These are phyloP conservation scores for Arthrobotrys sphaeroides DNA, from an alignment of 2,329 filamentous ascomycete genomes.

Conservation along the genomic window DNA sequence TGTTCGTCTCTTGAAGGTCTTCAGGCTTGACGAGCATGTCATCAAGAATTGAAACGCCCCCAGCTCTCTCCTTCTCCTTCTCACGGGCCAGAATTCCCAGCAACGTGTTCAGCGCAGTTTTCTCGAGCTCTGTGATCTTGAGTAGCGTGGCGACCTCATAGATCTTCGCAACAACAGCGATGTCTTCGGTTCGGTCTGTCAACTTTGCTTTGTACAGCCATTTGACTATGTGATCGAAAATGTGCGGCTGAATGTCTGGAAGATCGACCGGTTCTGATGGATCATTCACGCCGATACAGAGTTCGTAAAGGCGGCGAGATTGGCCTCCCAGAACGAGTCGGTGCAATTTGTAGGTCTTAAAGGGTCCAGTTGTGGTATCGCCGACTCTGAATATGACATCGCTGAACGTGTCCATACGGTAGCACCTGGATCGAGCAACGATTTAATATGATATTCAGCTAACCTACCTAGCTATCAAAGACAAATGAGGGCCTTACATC, in stretches of 20 bases:
- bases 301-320: background rate
- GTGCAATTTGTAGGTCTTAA: conserved; percentile 13
- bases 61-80: background rate
- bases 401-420: conserved; percentile 4
- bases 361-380: background rate
- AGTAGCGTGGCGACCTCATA: conserved; percentile 10
- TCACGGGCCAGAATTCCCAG: background rate
- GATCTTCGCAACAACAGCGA: conserved; percentile 3
- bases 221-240: conserved; percentile 41
- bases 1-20: background rate
- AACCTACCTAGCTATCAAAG: too few species aligned
- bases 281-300: background rate
- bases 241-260: conserved; percentile 1
- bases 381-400: conserved; percentile 33
- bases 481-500: conserved; percentile 11
- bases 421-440: conserved; percentile 13
- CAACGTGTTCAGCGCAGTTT: background rate
- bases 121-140: conserved; percentile 8
- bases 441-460: too few species aligned
- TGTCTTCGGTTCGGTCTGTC: background rate
- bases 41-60: background rate
- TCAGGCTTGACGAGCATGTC: background rate
- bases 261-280: conserved; percentile 8
- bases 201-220: conserved; percentile 35
- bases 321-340: conserved; percentile 27